Evolutionary conservation across 2,329 filamentous ascomycete genomes (phyloP).

Genomic region (Apiospora sp.): DNA sequence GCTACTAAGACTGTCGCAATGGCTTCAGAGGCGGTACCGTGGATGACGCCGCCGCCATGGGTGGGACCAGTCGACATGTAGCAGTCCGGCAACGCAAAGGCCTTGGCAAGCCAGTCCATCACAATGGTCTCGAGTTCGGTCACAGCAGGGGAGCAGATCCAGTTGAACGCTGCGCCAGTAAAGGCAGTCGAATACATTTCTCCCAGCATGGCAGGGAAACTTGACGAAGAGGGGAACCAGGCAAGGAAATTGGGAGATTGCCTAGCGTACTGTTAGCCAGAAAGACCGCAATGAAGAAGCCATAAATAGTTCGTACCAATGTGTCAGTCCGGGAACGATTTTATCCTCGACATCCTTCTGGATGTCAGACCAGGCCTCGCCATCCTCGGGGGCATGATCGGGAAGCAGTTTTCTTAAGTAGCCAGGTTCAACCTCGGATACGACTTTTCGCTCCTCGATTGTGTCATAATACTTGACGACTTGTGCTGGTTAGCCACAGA

Average conservation of each 20-base stretch:
- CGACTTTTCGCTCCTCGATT: conserved; percentile 73
- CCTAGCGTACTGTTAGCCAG: conserved; percentile 48
- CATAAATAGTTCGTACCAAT: conserved; percentile 64
- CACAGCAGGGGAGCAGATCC: conserved; percentile 91
- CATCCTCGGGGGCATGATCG: conserved; percentile 66
- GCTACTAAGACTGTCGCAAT: conserved; percentile 88
- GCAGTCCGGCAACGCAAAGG: conserved; percentile 75
- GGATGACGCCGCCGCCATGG: conserved; percentile 87
- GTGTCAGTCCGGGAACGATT: conserved; percentile 91
- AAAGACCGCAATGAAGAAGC: neutral
- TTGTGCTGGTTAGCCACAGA: conserved; percentile 45
- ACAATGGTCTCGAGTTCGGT: conserved; percentile 95
- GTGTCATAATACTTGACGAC: conserved; percentile 86
- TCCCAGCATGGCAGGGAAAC: conserved; percentile 85
- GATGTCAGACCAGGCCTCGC: conserved; percentile 80
- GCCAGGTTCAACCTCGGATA: conserved; percentile 82
- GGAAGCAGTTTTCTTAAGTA: conserved; percentile 86
- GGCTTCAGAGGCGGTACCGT: conserved; percentile 89
- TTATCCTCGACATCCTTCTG: conserved; percentile 83
- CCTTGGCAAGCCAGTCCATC: conserved; percentile 87
- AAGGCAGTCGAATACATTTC: conserved; percentile 93
- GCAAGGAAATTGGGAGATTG: conserved; percentile 95
- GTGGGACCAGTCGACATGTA: conserved; percentile 78
- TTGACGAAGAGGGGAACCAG: conserved; percentile 86
- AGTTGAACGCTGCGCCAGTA: conserved; percentile 93